Evolutionary conservation across 768 basidiomycete genomes (phyloP), one percentile per base, ranked within the genome.

Genomic region (Panellus pusillus): DNA sequence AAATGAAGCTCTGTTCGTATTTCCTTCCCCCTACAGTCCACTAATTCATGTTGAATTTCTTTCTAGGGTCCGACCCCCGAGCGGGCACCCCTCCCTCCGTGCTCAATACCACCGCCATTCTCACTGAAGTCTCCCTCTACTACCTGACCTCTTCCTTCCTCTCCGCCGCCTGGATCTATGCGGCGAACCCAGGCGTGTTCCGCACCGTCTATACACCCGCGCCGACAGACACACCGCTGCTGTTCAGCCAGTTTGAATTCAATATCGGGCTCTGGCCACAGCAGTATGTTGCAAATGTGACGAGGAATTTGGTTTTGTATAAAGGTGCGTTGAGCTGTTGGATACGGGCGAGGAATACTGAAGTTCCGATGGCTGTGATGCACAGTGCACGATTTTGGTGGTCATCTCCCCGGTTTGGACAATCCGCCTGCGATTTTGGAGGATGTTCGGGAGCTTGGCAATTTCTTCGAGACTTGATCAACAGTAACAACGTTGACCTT

Each of bases 71-170:
- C 6, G 44, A 44, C 54, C 39, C 61, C 46, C 51, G 55, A 49
- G 42, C 52, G 5, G 52, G 52, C 17, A 53, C 45, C 6, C 49
- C 50, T 8, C 53, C 47, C 9, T 54, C 46, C 11, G 35, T 39
- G 31, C 37, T 54, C 36, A 32, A 50, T 35, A 19, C 37, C 24
- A 38, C 43, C 5, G 55, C 55, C n/a, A 59, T 65, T 41, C 51
- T 64, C 18, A 62, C 60, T 24, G 55, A 62, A 1, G 53, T 65
- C 28, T 65, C 66, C 15, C 54, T 66, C 4, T 66, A 66, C 57
- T 63, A 51, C 40, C 62, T 66, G 44, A 61, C 64, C 20, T 24
- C 50, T 12, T 52, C 63, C 6, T 62, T 65, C 51, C 37, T 50
- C 2, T 61, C 62, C 9, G 58, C 65, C 6, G 41, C 51, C 9